Conservation (phyloP, 768 basidiomycete species). For the Calocybe cyanea region DNA sequence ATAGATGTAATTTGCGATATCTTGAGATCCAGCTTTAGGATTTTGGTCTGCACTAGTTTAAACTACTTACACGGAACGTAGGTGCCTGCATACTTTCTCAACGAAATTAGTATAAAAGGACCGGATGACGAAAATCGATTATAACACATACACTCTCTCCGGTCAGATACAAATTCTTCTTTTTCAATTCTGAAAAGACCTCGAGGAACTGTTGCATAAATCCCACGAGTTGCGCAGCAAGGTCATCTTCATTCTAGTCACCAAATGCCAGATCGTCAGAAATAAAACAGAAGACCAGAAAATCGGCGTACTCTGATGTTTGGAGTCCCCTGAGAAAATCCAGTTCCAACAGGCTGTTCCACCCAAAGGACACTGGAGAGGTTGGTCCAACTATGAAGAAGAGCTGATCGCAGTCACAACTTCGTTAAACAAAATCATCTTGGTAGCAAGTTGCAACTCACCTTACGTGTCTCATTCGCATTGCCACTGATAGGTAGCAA, state of each 20-base stretch:
- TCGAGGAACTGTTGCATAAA: conserved; percentile 76
- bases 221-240: conserved; percentile 46
- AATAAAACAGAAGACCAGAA: background rate
- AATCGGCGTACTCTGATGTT: conserved; percentile 57
- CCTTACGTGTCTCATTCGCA: conserved; percentile 65
- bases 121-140: background rate
- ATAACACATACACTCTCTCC: conserved; percentile 79
- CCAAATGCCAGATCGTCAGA: background rate
- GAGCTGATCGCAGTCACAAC: conserved; percentile 37
- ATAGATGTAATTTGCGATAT: conserved; percentile 74
- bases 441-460: background rate
- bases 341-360: conserved; percentile 79
- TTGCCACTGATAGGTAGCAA: conserved; percentile 64
- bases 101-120: background rate
- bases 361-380: conserved; percentile 71
- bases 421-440: no score
- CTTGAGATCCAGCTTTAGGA: conserved; percentile 31
- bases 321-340: conserved; percentile 68
- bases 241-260: conserved; percentile 44
- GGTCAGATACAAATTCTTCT: conserved; percentile 64
- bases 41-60: conserved; percentile 2
- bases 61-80: conserved; percentile 43
- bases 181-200: conserved; percentile 70
- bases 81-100: conserved; percentile 55
- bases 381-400: conserved; percentile 84